Base-by-base conservation (phyloP, 306 rosid genomes). In the Medicago arabica region DNA sequence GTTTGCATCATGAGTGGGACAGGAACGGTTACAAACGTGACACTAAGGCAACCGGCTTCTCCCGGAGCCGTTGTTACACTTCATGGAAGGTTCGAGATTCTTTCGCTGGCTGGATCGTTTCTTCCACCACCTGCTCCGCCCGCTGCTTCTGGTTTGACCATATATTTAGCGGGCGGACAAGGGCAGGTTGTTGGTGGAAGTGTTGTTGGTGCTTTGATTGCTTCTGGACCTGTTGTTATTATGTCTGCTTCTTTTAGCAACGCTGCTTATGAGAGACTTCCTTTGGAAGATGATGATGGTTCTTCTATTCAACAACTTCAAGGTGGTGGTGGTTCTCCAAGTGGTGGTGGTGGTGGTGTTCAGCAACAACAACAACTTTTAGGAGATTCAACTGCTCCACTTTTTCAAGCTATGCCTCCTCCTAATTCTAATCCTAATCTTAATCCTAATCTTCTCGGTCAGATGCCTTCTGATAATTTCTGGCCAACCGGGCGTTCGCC, bases 121-220 rank as follows among this genome's bases (percentile, higher is more conserved):
- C 74, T 96, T 0, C 99, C 99, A 0, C 99, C 99, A 0, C 99
- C 98, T 0, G 99, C 99, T 0, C 99, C 99, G 0, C 92, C 97
- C 0, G 98, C 93, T 0, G 98, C 99, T 0, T 86, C 99, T 0
- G 96, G 93, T 0, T 83, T 96, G 83, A 92, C 99, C 0, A 92
- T 96, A 40, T 96, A 96, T 43, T 68, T 96, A 7, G 93, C 97
- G 0, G 99, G 99, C 0, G 99, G 99, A 2, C 98, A 92, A 62
- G 99, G 99, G 0, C 99, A 96, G 78, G 98, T 96, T 2, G 98
- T 96, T 0, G 99, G 99, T 1, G 99, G 99, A 4, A 92, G 93
- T 55, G 98, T 90, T 2, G 97, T 88, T 0, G 99, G 98, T 12
- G 82, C 91, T 1, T 80, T 96, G 0, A 71, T 82, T 60, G 99